phyloP scores from a whole-genome alignment of 176 grass and related monocot species.

The Dendrocalamus sinicus region DNA sequence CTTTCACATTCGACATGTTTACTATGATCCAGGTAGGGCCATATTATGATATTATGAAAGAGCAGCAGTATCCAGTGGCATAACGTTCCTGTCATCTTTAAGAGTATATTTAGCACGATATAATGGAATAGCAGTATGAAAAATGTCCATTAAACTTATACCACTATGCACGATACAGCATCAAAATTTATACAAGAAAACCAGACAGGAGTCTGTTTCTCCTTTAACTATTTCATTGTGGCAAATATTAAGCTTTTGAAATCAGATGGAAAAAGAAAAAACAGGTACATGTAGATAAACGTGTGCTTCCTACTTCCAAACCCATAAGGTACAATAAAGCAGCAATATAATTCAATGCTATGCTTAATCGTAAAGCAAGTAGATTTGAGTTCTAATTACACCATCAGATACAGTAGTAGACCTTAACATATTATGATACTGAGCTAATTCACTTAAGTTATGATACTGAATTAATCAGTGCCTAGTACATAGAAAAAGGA shows the following conservation, averaged over 20 bases:
- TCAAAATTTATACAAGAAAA: not conserved
- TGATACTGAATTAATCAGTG: conserved; percentile 7
- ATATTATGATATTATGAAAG: not conserved
- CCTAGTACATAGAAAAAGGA: not conserved
- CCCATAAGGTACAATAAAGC: not conserved
- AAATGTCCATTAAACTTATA: not conserved
- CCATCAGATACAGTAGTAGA: not conserved
- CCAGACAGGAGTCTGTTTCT: not conserved
- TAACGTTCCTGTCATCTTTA: conserved; percentile 4
- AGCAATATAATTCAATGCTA: not conserved
- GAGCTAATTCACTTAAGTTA: not conserved
- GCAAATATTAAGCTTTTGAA: not conserved
- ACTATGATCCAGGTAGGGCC: not conserved
- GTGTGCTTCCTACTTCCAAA: not conserved
- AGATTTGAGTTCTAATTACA: not conserved
- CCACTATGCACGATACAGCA: not conserved
- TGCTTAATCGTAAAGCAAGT: not conserved
- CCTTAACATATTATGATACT: not conserved
- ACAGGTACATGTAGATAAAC: not conserved
- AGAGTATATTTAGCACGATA: not conserved
- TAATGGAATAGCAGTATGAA: not conserved
- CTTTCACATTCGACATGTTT: not conserved
- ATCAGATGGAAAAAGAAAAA: not conserved
- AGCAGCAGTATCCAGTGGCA: not conserved
- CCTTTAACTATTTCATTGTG: not conserved